Base-by-base conservation (phyloP, 352 stramenopile species). In the Pythium apleroticum region DNA sequence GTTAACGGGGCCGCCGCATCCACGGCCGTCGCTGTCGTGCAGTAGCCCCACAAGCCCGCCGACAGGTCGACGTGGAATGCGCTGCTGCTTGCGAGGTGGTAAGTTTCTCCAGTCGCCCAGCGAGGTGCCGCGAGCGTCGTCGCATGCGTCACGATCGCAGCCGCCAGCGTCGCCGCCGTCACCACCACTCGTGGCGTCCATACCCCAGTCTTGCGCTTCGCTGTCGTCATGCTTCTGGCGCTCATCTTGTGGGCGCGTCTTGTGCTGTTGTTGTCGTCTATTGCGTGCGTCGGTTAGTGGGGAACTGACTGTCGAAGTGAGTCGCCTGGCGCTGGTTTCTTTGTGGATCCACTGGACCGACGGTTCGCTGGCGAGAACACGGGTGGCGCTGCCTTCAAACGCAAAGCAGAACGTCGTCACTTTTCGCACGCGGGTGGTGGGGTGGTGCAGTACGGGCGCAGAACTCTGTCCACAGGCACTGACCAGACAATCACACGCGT, bases 1-100 rank as follows among this genome's bases (percentile, higher is more conserved):
- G 56, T 22, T 7, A 43, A 4, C 0, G 43, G 24, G 12, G 58
- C 53, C 17, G n/a, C 46, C 3, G 20, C 50, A 28, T 58, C 58
- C 7, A 65, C 43, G 7, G 54, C 37, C 19, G 52, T 68, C 37
- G 65, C 58, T 7, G 53, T 67, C 35, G 45, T 59, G 27, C 66
- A 73, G 50, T 73, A 73, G 15, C 66, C 66, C 66, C 66, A 73
- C 9, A 73, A 41, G 8, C 66, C 66, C 0, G 60, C 66, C 12
- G 49, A 37, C 22, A 73, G 27, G 49, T 73, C 49, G 45, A 73
- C 55, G 17, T 68, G 35, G 39, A 72, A 72, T 1, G 59, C 53
- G 39, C 53, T 64, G 39, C 65, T 72, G 48, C 65, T 72, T 12
- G 65, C 52, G 53, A 72, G 35, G 45, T 72, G 65, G 17, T 68